phyloP scores from a whole-genome alignment of 163 green algal genomes.

The Smithsoniella earleae region DNA sequence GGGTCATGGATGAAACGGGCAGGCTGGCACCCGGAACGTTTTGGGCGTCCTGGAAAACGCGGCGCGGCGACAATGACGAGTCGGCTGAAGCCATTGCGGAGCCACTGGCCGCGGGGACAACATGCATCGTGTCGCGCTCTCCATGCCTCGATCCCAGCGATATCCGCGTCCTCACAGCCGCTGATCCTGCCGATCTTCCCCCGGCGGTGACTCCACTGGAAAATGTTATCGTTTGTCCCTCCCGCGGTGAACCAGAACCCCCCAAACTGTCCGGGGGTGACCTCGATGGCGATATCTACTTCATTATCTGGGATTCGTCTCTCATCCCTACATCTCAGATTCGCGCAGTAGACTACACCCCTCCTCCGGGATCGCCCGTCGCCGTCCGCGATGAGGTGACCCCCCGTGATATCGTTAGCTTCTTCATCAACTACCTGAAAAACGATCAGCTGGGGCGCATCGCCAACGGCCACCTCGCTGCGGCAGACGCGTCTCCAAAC shows the following conservation, averaged over 20 bases:
- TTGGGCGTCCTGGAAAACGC: slow-evolving; percentile 31
- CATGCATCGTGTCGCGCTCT: slow-evolving; percentile 38
- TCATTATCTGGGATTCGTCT: not conserved
- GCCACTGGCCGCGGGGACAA: not conserved
- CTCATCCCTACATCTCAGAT: not conserved
- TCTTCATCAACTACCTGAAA: slow-evolving; percentile 6
- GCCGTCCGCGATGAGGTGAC: not conserved
- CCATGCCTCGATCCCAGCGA: slow-evolving; percentile 42
- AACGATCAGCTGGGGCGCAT: slow-evolving; percentile 18
- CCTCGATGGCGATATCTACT: slow-evolving; percentile 28
- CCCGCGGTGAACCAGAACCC: not conserved
- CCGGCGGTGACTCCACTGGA: slow-evolving; percentile 34
- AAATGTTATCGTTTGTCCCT: slow-evolving; percentile 38
- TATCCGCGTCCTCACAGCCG: slow-evolving; percentile 33
- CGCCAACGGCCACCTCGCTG: slow-evolving; percentile 1
- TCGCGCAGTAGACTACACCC: not conserved
- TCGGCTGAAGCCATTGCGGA: not conserved
- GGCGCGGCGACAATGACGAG: not conserved
- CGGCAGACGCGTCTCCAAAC: not conserved
- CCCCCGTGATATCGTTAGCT: not conserved
- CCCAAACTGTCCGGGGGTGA: slow-evolving; percentile 16
- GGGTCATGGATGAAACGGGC: slow-evolving; percentile 40
- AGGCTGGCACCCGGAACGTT: slow-evolving; percentile 34
- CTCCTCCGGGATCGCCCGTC: not conserved
- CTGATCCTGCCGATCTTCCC: slow-evolving; percentile 32